Percentiles rank a stretch among this genome's conserved stretches.
Conservation (phyloP, 306 rosid species). For the Cyamopsis tetragonoloba region DNA sequence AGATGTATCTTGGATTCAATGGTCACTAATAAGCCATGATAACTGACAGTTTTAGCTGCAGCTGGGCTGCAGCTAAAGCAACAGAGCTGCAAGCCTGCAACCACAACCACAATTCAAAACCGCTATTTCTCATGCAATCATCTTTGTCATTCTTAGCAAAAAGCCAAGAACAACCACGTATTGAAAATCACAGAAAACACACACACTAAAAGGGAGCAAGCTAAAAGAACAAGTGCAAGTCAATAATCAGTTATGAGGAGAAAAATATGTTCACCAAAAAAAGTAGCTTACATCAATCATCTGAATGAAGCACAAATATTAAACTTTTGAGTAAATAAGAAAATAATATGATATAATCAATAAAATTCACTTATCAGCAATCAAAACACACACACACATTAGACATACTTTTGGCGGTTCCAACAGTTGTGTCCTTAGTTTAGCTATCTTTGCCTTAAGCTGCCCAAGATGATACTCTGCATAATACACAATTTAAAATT, state of each 20-base stretch:
- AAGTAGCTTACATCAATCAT: neutral
- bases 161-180: neutral
- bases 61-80: too few relatives aligned
- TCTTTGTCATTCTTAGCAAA: neutral
- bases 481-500: neutral
- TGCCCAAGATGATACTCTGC: constrained; percentile 99
- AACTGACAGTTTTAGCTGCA: too few relatives aligned
- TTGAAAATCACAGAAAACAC: neutral
- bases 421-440: constrained; percentile 87
- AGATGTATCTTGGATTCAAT: too few relatives aligned
- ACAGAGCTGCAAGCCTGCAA: too few relatives aligned
- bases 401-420: constrained; percentile 98
- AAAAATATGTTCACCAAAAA: neutral
- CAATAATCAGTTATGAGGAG: neutral
- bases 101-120: neutral
- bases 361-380: too few relatives aligned
- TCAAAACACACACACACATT: too few relatives aligned
- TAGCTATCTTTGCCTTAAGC: constrained; percentile 99
- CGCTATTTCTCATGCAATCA: neutral
- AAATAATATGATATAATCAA: neutral
- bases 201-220: neutral
- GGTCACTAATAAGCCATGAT: too few relatives aligned
- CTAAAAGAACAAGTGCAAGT: neutral
- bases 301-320: neutral
- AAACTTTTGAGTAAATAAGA: neutral